phyloP scores from a whole-genome alignment of 441 rosid genomes.

The Adansonia madagascariensis region DNA sequence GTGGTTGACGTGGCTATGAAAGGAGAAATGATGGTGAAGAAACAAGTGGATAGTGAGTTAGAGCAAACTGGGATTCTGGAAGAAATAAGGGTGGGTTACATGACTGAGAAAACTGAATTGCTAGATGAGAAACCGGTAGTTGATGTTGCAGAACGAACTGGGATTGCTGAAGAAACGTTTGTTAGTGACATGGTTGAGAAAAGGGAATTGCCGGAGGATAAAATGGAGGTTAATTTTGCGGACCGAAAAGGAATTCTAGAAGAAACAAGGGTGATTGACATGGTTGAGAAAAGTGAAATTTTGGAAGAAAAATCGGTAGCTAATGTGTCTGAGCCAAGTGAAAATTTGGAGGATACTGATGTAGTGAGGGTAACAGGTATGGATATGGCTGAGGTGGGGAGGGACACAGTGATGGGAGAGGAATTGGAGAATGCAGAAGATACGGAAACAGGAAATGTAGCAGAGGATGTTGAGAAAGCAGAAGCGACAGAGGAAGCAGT shows the following conservation, averaged over 20 bases:
- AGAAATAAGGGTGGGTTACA: constrained; percentile 33
- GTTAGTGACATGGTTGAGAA: not conserved
- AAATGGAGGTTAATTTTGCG: not conserved
- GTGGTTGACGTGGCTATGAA: too few species aligned
- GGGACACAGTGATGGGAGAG: constrained; percentile 24
- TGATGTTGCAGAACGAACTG: constrained; percentile 16
- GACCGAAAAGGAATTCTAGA: constrained; percentile 15
- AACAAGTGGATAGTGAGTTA: too few species aligned
- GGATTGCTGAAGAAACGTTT: constrained; percentile 9
- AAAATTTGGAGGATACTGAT: constrained; percentile 17
- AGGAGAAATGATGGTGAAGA: too few species aligned
- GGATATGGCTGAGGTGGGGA: constrained; percentile 17
- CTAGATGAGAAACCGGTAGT: constrained; percentile 22
- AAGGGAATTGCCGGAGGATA: constrained; percentile 7
- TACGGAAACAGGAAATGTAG: constrained; percentile 33
- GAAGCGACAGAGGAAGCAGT: constrained; percentile 36
- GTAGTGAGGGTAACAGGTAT: not conserved
- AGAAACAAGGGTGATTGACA: constrained; percentile 14
- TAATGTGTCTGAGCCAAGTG: constrained; percentile 25
- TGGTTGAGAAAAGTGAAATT: constrained; percentile 22
- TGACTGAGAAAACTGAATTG: constrained; percentile 24
- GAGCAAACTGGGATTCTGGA: constrained; percentile 27
- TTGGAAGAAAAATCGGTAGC: constrained; percentile 13
- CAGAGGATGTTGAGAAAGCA: constrained; percentile 36
- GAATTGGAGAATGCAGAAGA: constrained; percentile 24